Conservation (phyloP, 2,329 filamentous ascomycete species). For the Verticillium nonalfalfae region DNA sequence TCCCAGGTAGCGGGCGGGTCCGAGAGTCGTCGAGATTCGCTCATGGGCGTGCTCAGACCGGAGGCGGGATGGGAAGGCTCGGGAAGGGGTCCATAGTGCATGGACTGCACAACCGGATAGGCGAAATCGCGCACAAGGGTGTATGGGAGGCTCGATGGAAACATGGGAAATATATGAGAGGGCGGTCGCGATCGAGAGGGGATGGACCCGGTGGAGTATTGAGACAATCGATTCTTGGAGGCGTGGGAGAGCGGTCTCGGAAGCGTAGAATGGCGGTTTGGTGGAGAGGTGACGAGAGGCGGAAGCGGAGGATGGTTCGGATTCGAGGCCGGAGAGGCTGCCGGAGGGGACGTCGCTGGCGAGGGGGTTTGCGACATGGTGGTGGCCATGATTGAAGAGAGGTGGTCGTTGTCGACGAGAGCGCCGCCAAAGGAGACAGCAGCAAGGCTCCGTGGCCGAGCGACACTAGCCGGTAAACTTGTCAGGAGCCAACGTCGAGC, state of each 20-base stretch:
- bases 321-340: slow-evolving; percentile 36
- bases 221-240: slow-evolving; percentile 75
- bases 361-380: slow-evolving; percentile 53
- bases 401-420: slow-evolving; percentile 12
- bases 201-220: slow-evolving; percentile 69
- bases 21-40: slow-evolving; percentile 74
- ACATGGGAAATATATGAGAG: slow-evolving; percentile 77
- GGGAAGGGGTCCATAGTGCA: slow-evolving; percentile 90
- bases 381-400: slow-evolving; percentile 33
- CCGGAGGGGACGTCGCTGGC: slow-evolving; percentile 45
- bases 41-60: slow-evolving; percentile 76
- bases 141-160: slow-evolving; percentile 80
- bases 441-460: not conserved
- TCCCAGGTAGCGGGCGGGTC: slow-evolving; percentile 77
- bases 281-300: slow-evolving; percentile 51
- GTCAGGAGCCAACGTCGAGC: not conserved
- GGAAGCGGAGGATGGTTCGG: slow-evolving; percentile 48
- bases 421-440: slow-evolving; percentile 20
- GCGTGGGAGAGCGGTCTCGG: slow-evolving; percentile 69
- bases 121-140: slow-evolving; percentile 95
- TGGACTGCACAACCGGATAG: slow-evolving; percentile 72
- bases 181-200: slow-evolving; percentile 68
- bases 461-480: not conserved
- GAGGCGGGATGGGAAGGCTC: slow-evolving; percentile 66
- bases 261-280: slow-evolving; percentile 51